phyloP scores from a whole-genome alignment of 345 rosid species.

The Clarkia xantiana region DNA sequence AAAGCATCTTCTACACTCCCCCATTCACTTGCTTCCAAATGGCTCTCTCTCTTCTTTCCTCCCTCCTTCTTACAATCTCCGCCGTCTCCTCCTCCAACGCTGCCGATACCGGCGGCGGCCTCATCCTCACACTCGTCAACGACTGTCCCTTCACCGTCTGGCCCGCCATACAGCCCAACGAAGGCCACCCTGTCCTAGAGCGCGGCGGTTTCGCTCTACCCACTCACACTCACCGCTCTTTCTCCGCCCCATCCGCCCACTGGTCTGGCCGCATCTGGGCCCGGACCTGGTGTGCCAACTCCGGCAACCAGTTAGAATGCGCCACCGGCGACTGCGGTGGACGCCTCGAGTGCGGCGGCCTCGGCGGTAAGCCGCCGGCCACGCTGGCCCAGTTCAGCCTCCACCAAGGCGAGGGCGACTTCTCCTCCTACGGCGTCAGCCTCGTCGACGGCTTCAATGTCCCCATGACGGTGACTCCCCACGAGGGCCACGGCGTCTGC shows the following conservation, averaged over 20 bases:
- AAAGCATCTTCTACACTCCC: too few relatives aligned
- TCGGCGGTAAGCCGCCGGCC: slow-evolving; percentile 69
- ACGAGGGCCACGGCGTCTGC: slow-evolving; percentile 68
- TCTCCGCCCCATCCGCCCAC: slow-evolving; percentile 42
- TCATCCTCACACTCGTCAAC: slow-evolving; percentile 66
- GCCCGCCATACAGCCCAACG: slow-evolving; percentile 87
- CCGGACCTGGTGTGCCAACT: slow-evolving; percentile 43
- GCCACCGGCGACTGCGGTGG: slow-evolving; percentile 65
- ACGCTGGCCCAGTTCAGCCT: slow-evolving; percentile 61
- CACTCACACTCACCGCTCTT: slow-evolving; percentile 55
- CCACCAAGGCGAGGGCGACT: slow-evolving; percentile 60
- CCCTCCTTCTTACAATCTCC: slow-evolving; percentile 17
- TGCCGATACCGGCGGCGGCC: slow-evolving; percentile 10
- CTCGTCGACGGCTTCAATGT: slow-evolving; percentile 86
- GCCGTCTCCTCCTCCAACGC: slow-evolving; percentile 18
- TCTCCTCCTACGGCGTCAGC: slow-evolving; percentile 70
- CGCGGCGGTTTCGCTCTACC: slow-evolving; percentile 65
- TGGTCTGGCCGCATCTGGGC: slow-evolving; percentile 98
- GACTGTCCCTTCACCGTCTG: slow-evolving; percentile 80
- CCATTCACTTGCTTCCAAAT: slow-evolving; percentile 9
- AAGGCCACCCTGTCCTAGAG: slow-evolving; percentile 63
- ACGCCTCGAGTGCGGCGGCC: slow-evolving; percentile 74
- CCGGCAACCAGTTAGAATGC: slow-evolving; percentile 37
- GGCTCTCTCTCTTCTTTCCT: slow-evolving; percentile 4
- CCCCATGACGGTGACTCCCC: slow-evolving; percentile 92